Conservation (phyloP, 2,329 filamentous ascomycete genomes). For the Polytolypa hystricis region DNA sequence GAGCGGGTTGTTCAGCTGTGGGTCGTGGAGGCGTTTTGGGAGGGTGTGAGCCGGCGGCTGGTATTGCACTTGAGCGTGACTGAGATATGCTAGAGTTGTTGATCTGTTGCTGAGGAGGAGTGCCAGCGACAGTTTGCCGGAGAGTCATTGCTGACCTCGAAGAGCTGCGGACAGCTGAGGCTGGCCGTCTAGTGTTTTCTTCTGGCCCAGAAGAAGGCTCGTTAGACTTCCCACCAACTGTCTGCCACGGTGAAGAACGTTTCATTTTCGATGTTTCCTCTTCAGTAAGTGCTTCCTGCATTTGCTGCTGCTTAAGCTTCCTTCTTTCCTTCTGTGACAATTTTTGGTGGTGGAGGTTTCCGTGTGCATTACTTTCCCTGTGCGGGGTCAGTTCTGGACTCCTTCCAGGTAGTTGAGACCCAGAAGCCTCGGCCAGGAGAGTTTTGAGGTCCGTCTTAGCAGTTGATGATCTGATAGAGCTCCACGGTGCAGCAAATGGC, state of each 20-base stretch:
- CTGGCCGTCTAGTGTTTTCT: neutral
- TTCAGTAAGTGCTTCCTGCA: constrained; percentile 30
- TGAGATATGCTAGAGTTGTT: constrained; percentile 2
- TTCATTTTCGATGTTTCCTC: constrained; percentile 26
- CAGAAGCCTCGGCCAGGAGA: constrained; percentile 57
- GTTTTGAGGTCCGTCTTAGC: constrained; percentile 63
- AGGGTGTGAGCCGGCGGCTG: constrained; percentile 8
- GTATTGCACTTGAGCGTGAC: too few species aligned
- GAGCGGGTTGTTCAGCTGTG: constrained; percentile 36
- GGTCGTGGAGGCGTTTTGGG: constrained; percentile 9
- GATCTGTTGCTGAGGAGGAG: constrained; percentile 16
- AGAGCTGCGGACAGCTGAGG: constrained; percentile 5
- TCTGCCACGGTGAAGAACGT: constrained; percentile 53
- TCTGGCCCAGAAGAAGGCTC: constrained; percentile 10
- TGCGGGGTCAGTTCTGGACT: constrained; percentile 41
- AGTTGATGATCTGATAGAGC: constrained; percentile 41
- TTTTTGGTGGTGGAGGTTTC: constrained; percentile 41
- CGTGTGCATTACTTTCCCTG: constrained; percentile 22
- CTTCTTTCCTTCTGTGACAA: constrained; percentile 90
- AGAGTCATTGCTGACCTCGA: constrained; percentile 47
- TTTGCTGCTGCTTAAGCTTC: constrained; percentile 60
- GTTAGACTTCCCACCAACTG: constrained; percentile 34
- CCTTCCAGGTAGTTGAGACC: constrained; percentile 40
- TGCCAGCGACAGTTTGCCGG: constrained; percentile 48
- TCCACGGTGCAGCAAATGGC: constrained; percentile 45